phyloP scores from a whole-genome alignment of 805 yeast genomes.

The Torulaspora microellipsoides region DNA sequence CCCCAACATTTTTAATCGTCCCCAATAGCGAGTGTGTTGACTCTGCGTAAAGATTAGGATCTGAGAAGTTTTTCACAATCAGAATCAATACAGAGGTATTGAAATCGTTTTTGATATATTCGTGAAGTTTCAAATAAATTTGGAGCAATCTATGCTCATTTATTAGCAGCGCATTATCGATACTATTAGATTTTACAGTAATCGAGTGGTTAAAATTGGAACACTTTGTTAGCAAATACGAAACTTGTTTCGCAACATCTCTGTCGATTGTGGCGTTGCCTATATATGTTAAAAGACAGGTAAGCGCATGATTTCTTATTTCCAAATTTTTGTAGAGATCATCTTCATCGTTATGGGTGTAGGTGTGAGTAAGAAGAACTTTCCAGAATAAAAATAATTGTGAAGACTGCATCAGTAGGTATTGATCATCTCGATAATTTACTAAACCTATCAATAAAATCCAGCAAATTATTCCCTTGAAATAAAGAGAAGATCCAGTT shows the following conservation, averaged over 20 bases:
- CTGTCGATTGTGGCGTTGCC: slow-evolving; percentile 38
- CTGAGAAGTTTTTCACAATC: slow-evolving; percentile 41
- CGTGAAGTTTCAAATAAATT: slow-evolving; percentile 38
- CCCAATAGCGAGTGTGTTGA: slow-evolving; percentile 13
- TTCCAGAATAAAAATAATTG: slow-evolving; percentile 65
- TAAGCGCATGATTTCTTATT: slow-evolving; percentile 53
- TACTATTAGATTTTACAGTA: slow-evolving; percentile 21
- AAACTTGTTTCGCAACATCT: slow-evolving; percentile 43
- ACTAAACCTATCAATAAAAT: slow-evolving; percentile 57
- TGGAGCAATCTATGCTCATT: slow-evolving; percentile 45
- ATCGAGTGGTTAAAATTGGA: slow-evolving; percentile 34
- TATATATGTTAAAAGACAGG: slow-evolving; percentile 52
- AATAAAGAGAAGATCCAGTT: slow-evolving; percentile 31
- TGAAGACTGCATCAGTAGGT: slow-evolving; percentile 50
- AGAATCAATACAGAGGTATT: slow-evolving; percentile 41
- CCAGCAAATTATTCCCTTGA: slow-evolving; percentile 52
- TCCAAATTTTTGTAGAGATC: slow-evolving; percentile 42
- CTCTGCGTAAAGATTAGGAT: slow-evolving; percentile 38
- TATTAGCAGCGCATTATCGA: slow-evolving; percentile 32
- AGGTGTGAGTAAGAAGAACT: slow-evolving; percentile 47
- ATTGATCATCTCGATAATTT: slow-evolving; percentile 49
- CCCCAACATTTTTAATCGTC: slow-evolving; percentile 10
- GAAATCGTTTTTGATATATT: slow-evolving; percentile 34
- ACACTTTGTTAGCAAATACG: slow-evolving; percentile 45
- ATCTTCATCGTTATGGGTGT: slow-evolving; percentile 38